Base-by-base conservation (phyloP, 495 filamentous ascomycete species). In the Aspergillus sparsus region DNA sequence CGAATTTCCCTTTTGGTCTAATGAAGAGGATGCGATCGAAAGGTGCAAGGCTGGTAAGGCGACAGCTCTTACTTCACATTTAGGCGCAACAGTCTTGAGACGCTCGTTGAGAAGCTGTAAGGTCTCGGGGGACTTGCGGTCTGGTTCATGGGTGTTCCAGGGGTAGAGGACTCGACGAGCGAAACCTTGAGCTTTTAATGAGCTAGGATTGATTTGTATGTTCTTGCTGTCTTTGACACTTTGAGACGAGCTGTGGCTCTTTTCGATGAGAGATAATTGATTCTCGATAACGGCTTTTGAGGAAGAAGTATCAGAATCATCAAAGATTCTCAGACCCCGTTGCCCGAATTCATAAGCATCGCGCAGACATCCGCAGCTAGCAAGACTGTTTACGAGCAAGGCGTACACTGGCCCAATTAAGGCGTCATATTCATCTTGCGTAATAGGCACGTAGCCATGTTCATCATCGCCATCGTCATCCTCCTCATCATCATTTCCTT, bases 161-260 rank as follows among this genome's bases (percentile, higher is more conserved):
- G 92, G 90, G 71, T 98, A 98, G 13, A 96, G 78, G 67, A 98
- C 89, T 15, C 94, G 81, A 27, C 92, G 87, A 41, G 91, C 92
- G 57, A 83, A 78, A 3, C 92, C 91, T 62, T 85, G 83, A 33
- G 93, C 88, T 7, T 87, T 87, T 0, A 90, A 77, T 16, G 80
- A 63, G 52, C 77, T 77, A 7, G 80, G 65, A 58, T 83, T 71
- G 51, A 85, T 76, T 6, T 71, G 68, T 13, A 27, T 2, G 15
- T 32, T 15, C 39, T 36, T 12, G 53, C 15, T 31, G 4, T 41
- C 50, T n/a, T 58, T 33, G 44, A 7, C 9, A n/a, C 13, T 64
- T 62, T 58, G 75, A 71, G 35, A 27, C 21, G 71, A 77, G 32
- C 80, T 74, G 5, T 74, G 65, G 50, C 70, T 39, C 34, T 63